Evolutionary conservation across 805 yeast genomes (phyloP).

Genomic region (Candida alai): DNA sequence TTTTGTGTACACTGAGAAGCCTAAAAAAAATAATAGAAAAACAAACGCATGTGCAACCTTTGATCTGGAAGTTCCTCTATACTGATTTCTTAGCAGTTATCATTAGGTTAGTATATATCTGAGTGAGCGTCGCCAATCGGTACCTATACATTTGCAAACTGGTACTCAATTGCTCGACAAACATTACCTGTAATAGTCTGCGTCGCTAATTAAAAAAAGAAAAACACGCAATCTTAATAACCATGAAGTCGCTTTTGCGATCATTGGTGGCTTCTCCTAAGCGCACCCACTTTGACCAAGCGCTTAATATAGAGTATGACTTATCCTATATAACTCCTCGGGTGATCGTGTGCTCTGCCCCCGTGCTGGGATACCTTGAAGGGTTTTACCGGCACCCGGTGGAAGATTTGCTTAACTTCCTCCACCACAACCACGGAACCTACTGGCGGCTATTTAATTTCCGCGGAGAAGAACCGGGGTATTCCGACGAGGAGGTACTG

Average conservation of each 20-base stretch:
- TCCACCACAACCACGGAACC: constrained; percentile 43
- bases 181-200: no score
- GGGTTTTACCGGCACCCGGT: constrained; percentile 51
- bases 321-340: constrained; percentile 62
- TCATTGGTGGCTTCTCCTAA: constrained; percentile 14
- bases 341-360: constrained; percentile 74
- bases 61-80: no score
- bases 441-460: constrained; percentile 77
- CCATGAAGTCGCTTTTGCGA: constrained; percentile 15
- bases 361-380: constrained; percentile 45
- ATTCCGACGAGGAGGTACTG: constrained; percentile 35
- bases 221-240: no score
- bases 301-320: constrained; percentile 40
- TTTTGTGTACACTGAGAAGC: no score
- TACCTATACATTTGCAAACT: no score
- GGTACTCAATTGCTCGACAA: no score
- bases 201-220: no score
- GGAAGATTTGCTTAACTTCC: constrained; percentile 44
- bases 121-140: no score
- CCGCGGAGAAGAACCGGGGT: constrained; percentile 51
- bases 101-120: no score
- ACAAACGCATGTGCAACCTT: no score
- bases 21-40: no score
- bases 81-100: no score
- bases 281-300: constrained; percentile 5